phyloP scores from a whole-genome alignment of 2,329 filamentous ascomycete genomes.

The Dichotomopilus funicola region DNA sequence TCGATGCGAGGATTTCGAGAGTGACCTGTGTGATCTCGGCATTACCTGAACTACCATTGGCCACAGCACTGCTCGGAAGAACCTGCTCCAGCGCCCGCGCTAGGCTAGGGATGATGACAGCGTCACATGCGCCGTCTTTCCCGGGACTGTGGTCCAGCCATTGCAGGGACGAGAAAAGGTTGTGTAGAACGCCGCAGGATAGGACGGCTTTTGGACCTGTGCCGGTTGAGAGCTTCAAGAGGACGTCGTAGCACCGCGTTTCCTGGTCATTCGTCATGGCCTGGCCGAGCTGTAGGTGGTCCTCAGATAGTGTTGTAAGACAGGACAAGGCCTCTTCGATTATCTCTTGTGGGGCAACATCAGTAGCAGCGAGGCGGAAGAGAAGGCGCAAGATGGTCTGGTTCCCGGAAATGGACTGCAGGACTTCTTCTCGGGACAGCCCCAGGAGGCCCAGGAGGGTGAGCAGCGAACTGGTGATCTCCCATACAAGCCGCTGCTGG shows the following conservation, averaged over 20 bases:
- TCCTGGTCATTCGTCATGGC: constrained; percentile 45
- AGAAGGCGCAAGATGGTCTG: constrained; percentile 46
- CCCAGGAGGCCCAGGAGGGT: constrained; percentile 48
- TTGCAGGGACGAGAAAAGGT: constrained; percentile 49
- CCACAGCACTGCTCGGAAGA: constrained; percentile 22
- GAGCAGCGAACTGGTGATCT: constrained; percentile 47
- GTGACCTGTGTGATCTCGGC: constrained; percentile 47
- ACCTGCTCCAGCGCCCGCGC: constrained; percentile 34
- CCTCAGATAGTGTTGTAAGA: constrained; percentile 53
- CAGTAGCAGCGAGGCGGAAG: constrained; percentile 43
- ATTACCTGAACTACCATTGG: constrained; percentile 36
- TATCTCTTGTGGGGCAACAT: constrained; percentile 35
- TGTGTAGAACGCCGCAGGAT: constrained; percentile 56
- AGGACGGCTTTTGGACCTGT: constrained; percentile 44
- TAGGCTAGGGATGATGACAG: constrained; percentile 42
- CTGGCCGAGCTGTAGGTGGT: constrained; percentile 48
- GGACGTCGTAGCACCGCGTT: constrained; percentile 41
- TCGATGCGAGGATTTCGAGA: constrained; percentile 57
- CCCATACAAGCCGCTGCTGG: constrained; percentile 48
- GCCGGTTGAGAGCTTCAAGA: constrained; percentile 42
- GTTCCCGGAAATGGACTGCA: constrained; percentile 46
- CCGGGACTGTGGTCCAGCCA: constrained; percentile 48
- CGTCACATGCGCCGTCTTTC: constrained; percentile 44
- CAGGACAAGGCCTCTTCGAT: constrained; percentile 47
- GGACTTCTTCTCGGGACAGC: constrained; percentile 55